phyloP scores from a whole-genome alignment of 257 asterid species.

The Datura wrightii region DNA sequence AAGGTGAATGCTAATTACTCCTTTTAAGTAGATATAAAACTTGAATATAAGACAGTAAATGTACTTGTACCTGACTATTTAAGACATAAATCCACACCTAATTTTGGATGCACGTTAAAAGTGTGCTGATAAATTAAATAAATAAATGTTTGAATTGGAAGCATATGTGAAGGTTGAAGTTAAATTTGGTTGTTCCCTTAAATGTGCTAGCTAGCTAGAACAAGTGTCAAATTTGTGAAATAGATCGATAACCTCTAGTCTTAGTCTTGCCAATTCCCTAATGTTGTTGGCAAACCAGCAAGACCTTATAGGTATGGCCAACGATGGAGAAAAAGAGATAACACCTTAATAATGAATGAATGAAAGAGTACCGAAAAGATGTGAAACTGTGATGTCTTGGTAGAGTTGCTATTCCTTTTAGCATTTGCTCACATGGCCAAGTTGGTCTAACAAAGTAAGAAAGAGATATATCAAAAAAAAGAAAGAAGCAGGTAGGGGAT shows the following conservation, averaged over 20 bases:
- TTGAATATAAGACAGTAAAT: no score
- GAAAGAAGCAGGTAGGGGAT: not conserved
- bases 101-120: no score
- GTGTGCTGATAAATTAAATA: no score
- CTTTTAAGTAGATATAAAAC: no score
- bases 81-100: no score
- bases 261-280: not conserved
- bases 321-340: not conserved
- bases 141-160: not conserved
- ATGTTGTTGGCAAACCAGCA: not conserved
- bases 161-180: not conserved
- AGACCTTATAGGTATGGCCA: not conserved
- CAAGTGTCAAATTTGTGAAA: not conserved
- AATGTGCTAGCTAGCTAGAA: not conserved
- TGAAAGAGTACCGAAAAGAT: not conserved
- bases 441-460: slow-evolving; percentile 18
- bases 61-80: no score
- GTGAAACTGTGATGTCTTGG: slow-evolving; percentile 23
- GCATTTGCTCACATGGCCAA: slow-evolving; percentile 33
- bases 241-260: not conserved
- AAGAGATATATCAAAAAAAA: not conserved
- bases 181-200: not conserved
- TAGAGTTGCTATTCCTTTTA: slow-evolving; percentile 26
- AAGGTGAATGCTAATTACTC: no score
- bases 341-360: not conserved